A percentile compares a stretch with the other conserved stretches of the same genome.
Conservation (phyloP, 2,329 filamentous ascomycete genomes). For the Trichoderma polysporum region DNA sequence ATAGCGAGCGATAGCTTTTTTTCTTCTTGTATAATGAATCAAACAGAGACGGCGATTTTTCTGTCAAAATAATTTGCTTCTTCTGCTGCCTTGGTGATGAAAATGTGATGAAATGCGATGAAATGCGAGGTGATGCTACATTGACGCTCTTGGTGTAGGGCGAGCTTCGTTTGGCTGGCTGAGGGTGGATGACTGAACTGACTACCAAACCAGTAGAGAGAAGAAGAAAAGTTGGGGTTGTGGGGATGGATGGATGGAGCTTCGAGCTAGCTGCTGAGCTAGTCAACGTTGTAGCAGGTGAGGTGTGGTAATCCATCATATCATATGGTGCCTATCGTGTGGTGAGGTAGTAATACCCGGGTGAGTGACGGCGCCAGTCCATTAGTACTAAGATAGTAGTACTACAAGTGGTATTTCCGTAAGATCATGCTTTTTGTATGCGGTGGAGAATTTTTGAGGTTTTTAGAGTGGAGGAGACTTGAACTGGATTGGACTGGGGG, state of each 20-base stretch:
- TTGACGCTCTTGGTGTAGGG: background rate
- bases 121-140: background rate
- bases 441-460: no score
- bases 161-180: background rate
- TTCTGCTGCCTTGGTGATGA: background rate
- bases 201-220: no score
- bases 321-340: no score
- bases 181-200: background rate
- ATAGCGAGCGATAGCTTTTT: constrained; percentile 13
- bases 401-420: no score
- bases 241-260: background rate
- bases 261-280: background rate
- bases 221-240: background rate
- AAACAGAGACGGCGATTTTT: background rate
- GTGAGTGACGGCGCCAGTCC: background rate
- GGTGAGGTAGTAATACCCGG: background rate
- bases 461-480: no score
- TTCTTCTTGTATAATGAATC: background rate
- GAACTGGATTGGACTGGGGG: background rate
- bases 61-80: background rate
- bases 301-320: no score
- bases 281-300: background rate
- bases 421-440: no score
- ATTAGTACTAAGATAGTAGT: no score
- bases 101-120: background rate